Evolutionary conservation across 441 rosid genomes (phyloP).

Genomic region (Pelargonium myrrhifolium): DNA sequence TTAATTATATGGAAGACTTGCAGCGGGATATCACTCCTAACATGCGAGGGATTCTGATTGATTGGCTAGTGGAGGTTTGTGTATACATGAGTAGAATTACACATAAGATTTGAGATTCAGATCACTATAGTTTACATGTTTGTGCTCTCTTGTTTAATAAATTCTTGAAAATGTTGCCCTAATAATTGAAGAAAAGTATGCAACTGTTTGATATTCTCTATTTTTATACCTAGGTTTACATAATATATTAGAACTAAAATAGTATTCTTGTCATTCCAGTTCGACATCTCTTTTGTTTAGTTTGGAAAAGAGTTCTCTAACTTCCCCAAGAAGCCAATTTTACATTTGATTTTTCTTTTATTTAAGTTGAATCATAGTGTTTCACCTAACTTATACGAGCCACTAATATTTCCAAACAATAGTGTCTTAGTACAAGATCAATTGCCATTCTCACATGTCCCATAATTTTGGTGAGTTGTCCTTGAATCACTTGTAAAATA

Average conservation of each 20-base stretch:
- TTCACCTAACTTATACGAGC: neutral
- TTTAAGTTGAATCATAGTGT: neutral
- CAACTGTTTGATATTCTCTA: neutral
- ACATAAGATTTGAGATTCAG: neutral
- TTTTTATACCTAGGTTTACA: neutral
- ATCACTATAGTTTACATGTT: neutral
- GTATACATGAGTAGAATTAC: neutral
- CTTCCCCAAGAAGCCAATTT: neutral
- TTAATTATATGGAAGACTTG: constrained; percentile 63
- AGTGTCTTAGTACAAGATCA: neutral
- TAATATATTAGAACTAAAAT: neutral
- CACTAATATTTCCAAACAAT: neutral
- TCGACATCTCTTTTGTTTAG: neutral
- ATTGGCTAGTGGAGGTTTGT: constrained; percentile 93
- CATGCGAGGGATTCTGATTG: constrained; percentile 81
- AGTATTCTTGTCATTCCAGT: neutral
- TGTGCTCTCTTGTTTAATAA: neutral
- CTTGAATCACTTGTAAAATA: neutral
- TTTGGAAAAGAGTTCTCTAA: neutral
- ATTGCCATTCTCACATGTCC: neutral
- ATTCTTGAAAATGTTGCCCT: neutral
- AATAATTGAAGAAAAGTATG: neutral
- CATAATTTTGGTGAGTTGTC: neutral
- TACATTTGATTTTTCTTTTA: neutral
- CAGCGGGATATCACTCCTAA: constrained; percentile 64